These are phyloP conservation scores for Mycena rebaudengoi DNA, from an alignment of 768 basidiomycete species.

Conservation along the genomic window DNA sequence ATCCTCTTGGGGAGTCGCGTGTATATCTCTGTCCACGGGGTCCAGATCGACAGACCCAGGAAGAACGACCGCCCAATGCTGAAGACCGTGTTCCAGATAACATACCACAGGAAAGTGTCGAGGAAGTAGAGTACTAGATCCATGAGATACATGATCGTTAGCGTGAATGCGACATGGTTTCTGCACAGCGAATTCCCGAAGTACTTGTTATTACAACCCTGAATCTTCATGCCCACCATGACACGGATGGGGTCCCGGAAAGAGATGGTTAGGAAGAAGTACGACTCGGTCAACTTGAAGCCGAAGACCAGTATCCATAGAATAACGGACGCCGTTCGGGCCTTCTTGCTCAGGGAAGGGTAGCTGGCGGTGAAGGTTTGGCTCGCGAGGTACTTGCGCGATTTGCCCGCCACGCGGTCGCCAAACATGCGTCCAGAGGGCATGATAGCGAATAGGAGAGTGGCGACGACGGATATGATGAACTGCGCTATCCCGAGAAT, in stretches of 20 bases:
- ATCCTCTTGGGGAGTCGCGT: conserved; percentile 96
- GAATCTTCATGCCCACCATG: conserved; percentile 97
- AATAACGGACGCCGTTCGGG: conserved; percentile 79
- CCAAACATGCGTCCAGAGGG: conserved; percentile 99
- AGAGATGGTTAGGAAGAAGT: conserved; percentile 96
- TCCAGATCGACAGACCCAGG: conserved; percentile 97
- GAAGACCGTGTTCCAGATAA: conserved; percentile 98
- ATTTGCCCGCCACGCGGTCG: conserved; percentile 94
- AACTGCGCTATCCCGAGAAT: conserved; percentile 98
- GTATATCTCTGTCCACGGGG: conserved; percentile 98
- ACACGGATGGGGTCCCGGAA: conserved; percentile 93
- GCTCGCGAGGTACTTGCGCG: conserved; percentile 95
- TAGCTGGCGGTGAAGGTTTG: conserved; percentile 99
- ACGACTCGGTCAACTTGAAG: conserved; percentile 96
- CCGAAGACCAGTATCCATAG: conserved; percentile 95
- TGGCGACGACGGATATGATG: conserved; percentile 88
- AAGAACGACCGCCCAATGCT: conserved; percentile 88
- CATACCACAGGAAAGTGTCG: conserved; percentile 99
- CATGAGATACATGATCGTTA: conserved; percentile 99
- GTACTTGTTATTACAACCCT: conserved; percentile 86
- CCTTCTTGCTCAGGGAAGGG: conserved; percentile 67
- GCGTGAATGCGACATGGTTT: conserved; percentile 94
- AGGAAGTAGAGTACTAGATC: conserved; percentile 97
- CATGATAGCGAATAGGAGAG: conserved; percentile 88
- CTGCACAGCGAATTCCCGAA: conserved; percentile 86